Percentiles rank a stretch among this genome's conserved stretches.
Evolutionary conservation across 2,329 filamentous ascomycete genomes (phyloP).

Genomic region (Fonsecaea nubica): DNA sequence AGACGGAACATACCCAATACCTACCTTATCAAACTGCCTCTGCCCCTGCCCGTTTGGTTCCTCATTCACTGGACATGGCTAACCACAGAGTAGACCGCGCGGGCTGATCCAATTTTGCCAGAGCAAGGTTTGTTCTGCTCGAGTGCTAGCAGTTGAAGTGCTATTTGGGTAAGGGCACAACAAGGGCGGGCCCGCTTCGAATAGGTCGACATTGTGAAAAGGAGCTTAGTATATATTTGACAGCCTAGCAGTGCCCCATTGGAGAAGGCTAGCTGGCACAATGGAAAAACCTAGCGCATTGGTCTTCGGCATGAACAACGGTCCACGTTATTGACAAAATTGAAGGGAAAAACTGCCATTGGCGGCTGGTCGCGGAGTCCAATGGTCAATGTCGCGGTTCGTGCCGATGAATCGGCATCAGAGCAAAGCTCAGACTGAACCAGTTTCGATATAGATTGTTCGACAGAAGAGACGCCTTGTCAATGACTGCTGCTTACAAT

Average conservation of each 20-base stretch:
- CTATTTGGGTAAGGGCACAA: not conserved
- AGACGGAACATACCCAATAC: no score
- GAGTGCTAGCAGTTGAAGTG: not conserved
- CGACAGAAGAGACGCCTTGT: not conserved
- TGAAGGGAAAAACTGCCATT: not conserved
- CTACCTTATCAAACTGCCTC: no score
- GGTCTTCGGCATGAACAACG: slow-evolving; percentile 1
- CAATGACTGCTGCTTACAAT: not conserved
- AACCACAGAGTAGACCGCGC: not conserved
- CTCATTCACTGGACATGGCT: not conserved
- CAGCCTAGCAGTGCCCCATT: no score
- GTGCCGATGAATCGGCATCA: not conserved
- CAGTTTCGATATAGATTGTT: not conserved
- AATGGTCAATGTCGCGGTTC: not conserved
- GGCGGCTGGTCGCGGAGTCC: not conserved
- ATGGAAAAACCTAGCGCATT: no score
- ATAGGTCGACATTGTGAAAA: not conserved
- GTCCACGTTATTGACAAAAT: not conserved
- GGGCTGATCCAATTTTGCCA: not conserved
- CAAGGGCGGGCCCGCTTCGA: not conserved
- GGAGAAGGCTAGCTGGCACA: not conserved
- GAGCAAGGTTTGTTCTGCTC: not conserved
- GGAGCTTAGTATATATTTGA: not conserved
- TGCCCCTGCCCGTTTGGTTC: no score
- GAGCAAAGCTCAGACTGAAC: not conserved